These are phyloP conservation scores for Blastocystis sp. DNA, from an alignment of 352 stramenopile genomes.

Conservation along the genomic window DNA sequence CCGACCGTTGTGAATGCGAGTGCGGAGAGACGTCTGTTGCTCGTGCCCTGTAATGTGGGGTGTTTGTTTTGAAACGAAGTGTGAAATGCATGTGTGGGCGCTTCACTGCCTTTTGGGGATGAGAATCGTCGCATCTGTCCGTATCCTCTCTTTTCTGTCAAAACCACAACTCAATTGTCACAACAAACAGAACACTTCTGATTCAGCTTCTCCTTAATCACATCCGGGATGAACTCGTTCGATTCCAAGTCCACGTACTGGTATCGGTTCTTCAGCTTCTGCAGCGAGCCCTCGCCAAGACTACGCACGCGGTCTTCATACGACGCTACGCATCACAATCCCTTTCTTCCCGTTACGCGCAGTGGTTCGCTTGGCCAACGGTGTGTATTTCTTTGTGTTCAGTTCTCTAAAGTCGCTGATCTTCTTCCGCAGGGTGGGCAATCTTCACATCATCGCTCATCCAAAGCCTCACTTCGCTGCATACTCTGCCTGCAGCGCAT, in stretches of 20 bases:
- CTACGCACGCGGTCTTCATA: conserved; percentile 52
- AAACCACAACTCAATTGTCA: neutral
- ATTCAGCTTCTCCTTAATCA: conserved; percentile 65
- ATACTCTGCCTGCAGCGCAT: conserved; percentile 25
- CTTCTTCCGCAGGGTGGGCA: neutral
- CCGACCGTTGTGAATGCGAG: conserved; percentile 3
- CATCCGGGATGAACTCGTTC: conserved; percentile 59
- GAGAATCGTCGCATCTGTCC: too few relatives aligned
- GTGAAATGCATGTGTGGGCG: too few relatives aligned
- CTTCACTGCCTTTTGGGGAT: too few relatives aligned
- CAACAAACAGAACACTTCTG: conserved; percentile 52
- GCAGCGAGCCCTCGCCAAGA: conserved; percentile 9
- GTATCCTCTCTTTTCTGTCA: too few relatives aligned
- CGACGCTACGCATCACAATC: conserved; percentile 12
- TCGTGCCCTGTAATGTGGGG: conserved; percentile 31
- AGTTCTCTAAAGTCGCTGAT: conserved; percentile 33
- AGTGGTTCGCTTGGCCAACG: neutral
- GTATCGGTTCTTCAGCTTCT: conserved; percentile 56
- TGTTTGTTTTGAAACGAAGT: conserved; percentile 30
- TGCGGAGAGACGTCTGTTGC: conserved; percentile 54
- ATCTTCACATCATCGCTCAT: neutral
- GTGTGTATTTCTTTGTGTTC: neutral
- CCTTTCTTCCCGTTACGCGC: neutral
- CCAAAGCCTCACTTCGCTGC: neutral
- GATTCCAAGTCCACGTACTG: conserved; percentile 54